phyloP scores from a whole-genome alignment of 441 rosid genomes.

The Populus hybrid region DNA sequence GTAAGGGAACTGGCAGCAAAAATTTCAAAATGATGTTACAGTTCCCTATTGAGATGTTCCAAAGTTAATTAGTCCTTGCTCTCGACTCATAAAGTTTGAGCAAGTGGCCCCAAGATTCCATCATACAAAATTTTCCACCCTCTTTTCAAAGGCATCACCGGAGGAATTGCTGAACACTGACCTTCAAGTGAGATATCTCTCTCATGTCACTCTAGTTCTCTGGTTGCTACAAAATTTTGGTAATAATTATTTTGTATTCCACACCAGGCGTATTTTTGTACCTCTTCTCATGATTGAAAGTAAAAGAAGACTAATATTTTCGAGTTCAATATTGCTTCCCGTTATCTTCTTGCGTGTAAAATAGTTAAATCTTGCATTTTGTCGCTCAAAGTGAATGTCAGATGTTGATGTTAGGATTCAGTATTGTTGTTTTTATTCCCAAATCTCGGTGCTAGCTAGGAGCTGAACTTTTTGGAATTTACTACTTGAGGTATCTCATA shows the following conservation, averaged over 20 bases:
- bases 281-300: not conserved
- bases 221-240: not conserved
- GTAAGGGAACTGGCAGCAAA: conserved; percentile 91
- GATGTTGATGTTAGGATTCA: not conserved
- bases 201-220: not conserved
- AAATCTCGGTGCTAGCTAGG: not conserved
- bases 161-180: not conserved
- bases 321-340: not conserved
- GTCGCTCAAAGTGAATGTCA: not conserved
- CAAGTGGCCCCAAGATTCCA: not conserved
- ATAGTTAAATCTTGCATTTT: not conserved
- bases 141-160: not conserved
- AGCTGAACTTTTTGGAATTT: not conserved
- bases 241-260: not conserved
- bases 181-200: not conserved
- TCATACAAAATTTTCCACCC: not conserved
- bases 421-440: not conserved
- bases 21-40: conserved; percentile 56
- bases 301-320: not conserved
- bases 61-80: not conserved
- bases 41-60: not conserved
- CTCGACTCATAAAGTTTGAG: not conserved
- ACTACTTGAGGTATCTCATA: not conserved
- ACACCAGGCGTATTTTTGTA: not conserved
- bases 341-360: not conserved